Evolutionary conservation across 2,329 filamentous ascomycete species (phyloP).

Genomic region (Didymellaceae sp.): DNA sequence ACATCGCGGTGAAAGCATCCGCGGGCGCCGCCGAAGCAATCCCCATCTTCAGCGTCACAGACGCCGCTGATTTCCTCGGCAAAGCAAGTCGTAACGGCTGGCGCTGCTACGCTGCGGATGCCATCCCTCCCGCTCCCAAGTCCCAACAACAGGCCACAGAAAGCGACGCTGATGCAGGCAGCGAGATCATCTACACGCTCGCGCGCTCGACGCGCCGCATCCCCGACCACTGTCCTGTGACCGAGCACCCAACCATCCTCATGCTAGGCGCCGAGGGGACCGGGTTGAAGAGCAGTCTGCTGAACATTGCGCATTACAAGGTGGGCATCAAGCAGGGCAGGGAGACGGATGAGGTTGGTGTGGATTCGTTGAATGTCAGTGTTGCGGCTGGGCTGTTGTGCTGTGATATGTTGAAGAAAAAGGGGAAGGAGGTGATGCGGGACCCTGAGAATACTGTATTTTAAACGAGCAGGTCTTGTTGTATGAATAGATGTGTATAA

Average conservation of each 20-base stretch:
- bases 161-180: constrained; percentile 9
- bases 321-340: constrained; percentile 67
- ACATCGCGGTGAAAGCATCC: constrained; percentile 84
- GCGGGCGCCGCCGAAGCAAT: constrained; percentile 86
- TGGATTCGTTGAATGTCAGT: constrained; percentile 94
- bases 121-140: constrained; percentile 33
- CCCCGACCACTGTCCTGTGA: constrained; percentile 36
- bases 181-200: constrained; percentile 34
- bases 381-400: constrained; percentile 83
- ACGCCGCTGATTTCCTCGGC: constrained; percentile 72
- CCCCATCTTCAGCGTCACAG: constrained; percentile 72
- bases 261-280: constrained; percentile 62
- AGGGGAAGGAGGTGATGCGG: not conserved
- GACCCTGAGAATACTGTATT: constrained; percentile 13
- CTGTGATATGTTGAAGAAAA: constrained; percentile 66
- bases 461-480: too few relatives aligned
- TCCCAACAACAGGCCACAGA: constrained; percentile 41
- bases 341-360: constrained; percentile 57
- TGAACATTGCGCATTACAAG: constrained; percentile 66
- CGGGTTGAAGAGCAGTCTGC: constrained; percentile 36
- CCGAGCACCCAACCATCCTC: constrained; percentile 71
- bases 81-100: constrained; percentile 75
- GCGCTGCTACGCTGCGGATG: constrained; percentile 78
- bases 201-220: constrained; percentile 29
- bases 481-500: too few relatives aligned